Conservation (phyloP, 192 early-diverging fungal genomes). For the Blastocladiella britannica region DNA sequence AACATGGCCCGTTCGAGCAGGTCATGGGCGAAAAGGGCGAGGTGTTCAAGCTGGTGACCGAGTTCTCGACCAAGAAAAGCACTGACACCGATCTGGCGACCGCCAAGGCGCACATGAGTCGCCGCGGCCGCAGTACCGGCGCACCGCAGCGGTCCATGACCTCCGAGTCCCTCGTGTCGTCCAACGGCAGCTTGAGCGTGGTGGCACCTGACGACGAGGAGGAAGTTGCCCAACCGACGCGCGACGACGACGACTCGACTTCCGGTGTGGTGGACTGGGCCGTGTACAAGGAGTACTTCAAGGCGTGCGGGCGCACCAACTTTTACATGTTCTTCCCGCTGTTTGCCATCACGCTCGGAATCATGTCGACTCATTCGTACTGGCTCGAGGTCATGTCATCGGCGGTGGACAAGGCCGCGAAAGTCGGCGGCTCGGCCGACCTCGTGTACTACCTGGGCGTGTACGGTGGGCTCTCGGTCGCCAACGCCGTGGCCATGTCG, state of each 20-base stretch:
- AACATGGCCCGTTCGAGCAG: constrained; percentile 5
- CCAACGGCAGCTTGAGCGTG: neutral
- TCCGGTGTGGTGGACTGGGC: constrained; percentile 35
- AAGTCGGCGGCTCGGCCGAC: too few relatives aligned
- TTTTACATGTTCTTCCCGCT: neutral
- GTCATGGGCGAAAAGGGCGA: constrained; percentile 10
- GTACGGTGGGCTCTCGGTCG: neutral
- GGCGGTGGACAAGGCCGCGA: constrained; percentile 13
- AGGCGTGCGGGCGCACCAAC: constrained; percentile 18
- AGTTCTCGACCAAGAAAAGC: neutral
- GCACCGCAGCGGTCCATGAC: too few relatives aligned
- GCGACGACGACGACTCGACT: constrained; percentile 4
- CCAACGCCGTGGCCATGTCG: neutral
- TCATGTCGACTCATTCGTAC: constrained; percentile 17
- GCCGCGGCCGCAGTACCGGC: neutral
- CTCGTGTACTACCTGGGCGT: neutral
- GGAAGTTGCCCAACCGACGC: constrained; percentile 2
- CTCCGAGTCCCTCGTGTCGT: too few relatives aligned
- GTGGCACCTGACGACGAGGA: constrained; percentile 2
- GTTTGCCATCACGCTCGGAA: neutral
- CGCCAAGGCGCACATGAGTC: neutral
- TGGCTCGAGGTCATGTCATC: constrained; percentile 15
- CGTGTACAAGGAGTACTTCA: constrained; percentile 39
- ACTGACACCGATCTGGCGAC: too few relatives aligned
- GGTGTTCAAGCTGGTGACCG: neutral